These are phyloP conservation scores for Zygosaccharomyces gambellarensis DNA, from an alignment of 805 yeast genomes.

Conservation along the genomic window DNA sequence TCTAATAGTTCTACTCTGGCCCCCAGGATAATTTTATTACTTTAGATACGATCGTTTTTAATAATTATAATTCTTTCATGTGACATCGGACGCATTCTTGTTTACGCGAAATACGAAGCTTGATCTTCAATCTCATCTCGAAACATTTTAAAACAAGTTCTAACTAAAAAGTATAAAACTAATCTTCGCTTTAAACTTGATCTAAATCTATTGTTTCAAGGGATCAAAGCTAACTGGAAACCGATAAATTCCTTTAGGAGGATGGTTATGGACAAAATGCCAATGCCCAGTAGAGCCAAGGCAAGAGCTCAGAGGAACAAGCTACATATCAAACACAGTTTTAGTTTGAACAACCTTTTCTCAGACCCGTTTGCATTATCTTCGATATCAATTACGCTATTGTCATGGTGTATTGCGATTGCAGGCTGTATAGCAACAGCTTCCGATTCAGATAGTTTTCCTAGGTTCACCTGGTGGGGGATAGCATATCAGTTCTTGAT, in stretches of 20 bases:
- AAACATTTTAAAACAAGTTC: not conserved
- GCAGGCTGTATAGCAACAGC: slow-evolving; percentile 74
- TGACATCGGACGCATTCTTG: not conserved
- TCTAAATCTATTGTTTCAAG: not conserved
- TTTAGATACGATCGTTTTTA: not conserved
- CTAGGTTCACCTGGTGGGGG: slow-evolving; percentile 96
- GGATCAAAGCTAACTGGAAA: not conserved
- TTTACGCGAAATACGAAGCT: slow-evolving; percentile 6
- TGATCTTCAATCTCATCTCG: not conserved
- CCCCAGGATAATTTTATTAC: not conserved
- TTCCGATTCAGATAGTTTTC: slow-evolving; percentile 44
- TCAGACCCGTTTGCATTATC: slow-evolving; percentile 88
- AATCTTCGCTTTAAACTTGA: not conserved
- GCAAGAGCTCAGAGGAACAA: slow-evolving; percentile 25
- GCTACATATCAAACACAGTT: slow-evolving; percentile 29
- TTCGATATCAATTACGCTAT: slow-evolving; percentile 64
- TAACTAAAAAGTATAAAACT: not conserved
- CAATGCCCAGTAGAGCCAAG: slow-evolving; percentile 21
- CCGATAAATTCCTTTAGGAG: not conserved
- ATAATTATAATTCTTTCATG: not conserved
- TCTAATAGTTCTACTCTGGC: not conserved
- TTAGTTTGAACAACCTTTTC: slow-evolving; percentile 46
- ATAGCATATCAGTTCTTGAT: slow-evolving; percentile 69
- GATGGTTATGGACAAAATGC: slow-evolving; percentile 10
- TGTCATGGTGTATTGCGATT: slow-evolving; percentile 85